phyloP scores from a whole-genome alignment of 352 stramenopile species.

The Phytophthora melonis region DNA sequence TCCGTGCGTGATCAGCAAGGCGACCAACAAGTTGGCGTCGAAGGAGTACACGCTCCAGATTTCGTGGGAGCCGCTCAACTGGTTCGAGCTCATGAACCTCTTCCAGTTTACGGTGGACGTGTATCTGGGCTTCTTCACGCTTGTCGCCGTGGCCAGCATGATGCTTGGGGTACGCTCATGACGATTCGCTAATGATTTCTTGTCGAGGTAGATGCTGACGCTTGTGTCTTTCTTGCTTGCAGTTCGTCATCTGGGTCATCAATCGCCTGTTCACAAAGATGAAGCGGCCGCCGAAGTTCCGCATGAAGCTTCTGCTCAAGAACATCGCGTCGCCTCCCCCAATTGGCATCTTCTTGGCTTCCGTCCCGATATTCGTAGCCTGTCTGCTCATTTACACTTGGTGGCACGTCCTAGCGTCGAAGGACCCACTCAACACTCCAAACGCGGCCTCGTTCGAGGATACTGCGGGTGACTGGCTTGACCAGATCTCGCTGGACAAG shows the following conservation, averaged over 20 bases:
- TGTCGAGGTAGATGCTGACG: background rate
- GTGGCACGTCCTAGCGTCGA: conserved; percentile 78
- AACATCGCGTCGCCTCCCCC: conserved; percentile 90
- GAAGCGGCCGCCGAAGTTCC: conserved; percentile 94
- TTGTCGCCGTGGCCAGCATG: conserved; percentile 91
- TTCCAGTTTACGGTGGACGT: conserved; percentile 96
- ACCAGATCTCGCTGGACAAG: conserved; percentile 88
- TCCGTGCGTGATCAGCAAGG: conserved; percentile 70
- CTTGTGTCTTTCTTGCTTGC: background rate
- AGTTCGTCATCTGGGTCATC: conserved; percentile 93
- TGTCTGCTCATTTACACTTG: conserved; percentile 82
- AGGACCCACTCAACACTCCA: conserved; percentile 52
- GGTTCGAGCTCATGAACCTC: conserved; percentile 95
- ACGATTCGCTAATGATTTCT: background rate
- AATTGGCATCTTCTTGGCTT: conserved; percentile 79
- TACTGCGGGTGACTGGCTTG: conserved; percentile 87
- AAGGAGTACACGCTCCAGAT: conserved; percentile 91
- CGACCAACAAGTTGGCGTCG: conserved; percentile 69
- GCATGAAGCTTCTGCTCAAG: conserved; percentile 91
- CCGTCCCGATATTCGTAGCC: conserved; percentile 62
- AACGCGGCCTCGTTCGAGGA: conserved; percentile 85
- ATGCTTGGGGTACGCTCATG: conserved; percentile 80
- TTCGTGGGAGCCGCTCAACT: conserved; percentile 89
- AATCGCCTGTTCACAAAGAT: conserved; percentile 97
- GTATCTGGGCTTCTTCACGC: conserved; percentile 95